phyloP scores from a whole-genome alignment of 495 filamentous ascomycete species.

The Penicillium paxilli region DNA sequence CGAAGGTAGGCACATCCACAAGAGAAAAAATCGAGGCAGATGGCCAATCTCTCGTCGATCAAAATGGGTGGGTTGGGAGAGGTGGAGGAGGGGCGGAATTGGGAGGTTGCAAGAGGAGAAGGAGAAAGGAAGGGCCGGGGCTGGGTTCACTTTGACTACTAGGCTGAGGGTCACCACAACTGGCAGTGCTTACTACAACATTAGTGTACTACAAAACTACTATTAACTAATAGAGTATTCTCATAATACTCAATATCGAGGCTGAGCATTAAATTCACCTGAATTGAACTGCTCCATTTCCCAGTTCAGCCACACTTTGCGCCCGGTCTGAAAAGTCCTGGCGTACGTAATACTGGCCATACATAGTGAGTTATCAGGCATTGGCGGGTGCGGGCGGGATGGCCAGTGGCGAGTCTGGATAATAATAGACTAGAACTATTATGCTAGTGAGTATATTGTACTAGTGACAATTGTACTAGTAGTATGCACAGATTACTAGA shows the following conservation, averaged over 20 bases:
- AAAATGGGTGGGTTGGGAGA: slow-evolving; percentile 11
- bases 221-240: no score
- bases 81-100: slow-evolving; percentile 9
- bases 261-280: no score
- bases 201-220: no score
- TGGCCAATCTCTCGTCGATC: slow-evolving; percentile 12
- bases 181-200: no score
- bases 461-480: no score
- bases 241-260: no score
- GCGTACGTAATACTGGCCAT: slow-evolving; percentile 16
- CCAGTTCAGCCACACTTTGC: neutral
- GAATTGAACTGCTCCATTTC: neutral
- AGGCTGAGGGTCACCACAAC: no score
- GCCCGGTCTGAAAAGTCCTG: neutral
- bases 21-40: slow-evolving; percentile 21
- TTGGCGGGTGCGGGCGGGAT: slow-evolving; percentile 16
- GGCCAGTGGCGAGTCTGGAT: slow-evolving; percentile 13
- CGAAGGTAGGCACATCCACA: slow-evolving; percentile 45
- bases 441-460: neutral
- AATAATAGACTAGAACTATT: slow-evolving; percentile 5
- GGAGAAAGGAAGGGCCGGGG: slow-evolving; percentile 22
- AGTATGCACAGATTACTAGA: no score
- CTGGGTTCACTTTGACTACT: no score
- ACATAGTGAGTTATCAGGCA: no score
- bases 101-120: slow-evolving; percentile 22